Evolutionary conservation across 140 eudicot species (phyloP), one percentile per base, ranked within the genome.

Genomic region (Erigeron philadelphicus): DNA sequence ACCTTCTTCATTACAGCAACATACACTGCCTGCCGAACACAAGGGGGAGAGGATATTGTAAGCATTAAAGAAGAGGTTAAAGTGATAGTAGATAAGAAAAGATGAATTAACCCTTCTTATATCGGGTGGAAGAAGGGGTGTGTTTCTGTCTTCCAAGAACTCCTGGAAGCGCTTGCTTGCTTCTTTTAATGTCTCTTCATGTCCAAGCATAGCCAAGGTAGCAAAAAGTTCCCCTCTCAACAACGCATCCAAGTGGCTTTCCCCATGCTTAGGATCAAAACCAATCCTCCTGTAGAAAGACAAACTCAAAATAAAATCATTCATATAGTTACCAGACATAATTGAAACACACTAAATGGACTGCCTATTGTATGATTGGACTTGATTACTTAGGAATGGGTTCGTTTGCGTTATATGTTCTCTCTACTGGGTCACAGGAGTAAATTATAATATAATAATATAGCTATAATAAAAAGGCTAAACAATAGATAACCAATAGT

Each of bases 211-310:
- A 67, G 89, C 90, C 67, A 93, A 80, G 9, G 85, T 90, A 23
- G 83, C 66, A 76, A 93, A 77, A 18, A 93, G 88, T 68, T 93
- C 96, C 40, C 96, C 99, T 75, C 99, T 93, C 78, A 89, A 81
- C 91, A 93, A 86, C 49, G 95, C 88, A 83, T 93, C 95, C 78
- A 93, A 81, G 83, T 93, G 95, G 76, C 95, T 87, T 81, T 93
- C 99, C 65, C 97, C 97, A 66, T 76, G 71, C 72, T 83, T 93
- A 74, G 90, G 82, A 74, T 93, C 97, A 87, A 90, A 89, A 58
- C 99, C 97, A 68, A 93, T 86, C 81, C 89, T 93, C 88, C 99
- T 93, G 84, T 25, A 43, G 41, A 70, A 70, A 71, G 48, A 49
- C 49, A 72, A 54, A 12, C 15, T 6, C 1, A 58, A 64, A 52